Base-by-base conservation (phyloP, 805 yeast species). In the Wickerhamomyces chaumierensis region DNA sequence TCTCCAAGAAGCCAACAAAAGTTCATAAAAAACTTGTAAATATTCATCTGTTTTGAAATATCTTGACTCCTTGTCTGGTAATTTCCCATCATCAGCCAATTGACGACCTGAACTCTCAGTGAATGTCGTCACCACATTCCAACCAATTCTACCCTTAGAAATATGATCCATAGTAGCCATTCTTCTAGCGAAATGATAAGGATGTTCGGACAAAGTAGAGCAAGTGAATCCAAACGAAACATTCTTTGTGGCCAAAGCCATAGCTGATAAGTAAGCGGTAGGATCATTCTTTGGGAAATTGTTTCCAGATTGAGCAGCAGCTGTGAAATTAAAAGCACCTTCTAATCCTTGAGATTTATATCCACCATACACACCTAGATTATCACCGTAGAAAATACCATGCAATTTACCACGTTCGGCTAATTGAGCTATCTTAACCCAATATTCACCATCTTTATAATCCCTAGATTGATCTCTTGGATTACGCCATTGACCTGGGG, bases 41-140 rank as follows among this genome's bases (percentile, higher is more conserved):
- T 61, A 68, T 46, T 68, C 73, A 36, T 67, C 68, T 3, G 73
- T 68, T 41, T 58, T 55, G 19, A 48, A 58, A 43, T 68, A 68
- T 44, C 73, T 59, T 39, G 60, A 57, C 27, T 61, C 66, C 48
- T 67, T 71, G 6, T 60, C 65, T 11, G 68, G 66, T 28, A 60
- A 51, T 14, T 49, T 40, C 36, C 57, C 60, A 11, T 61, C 63
- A 34, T 63, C 65, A 18, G 65, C 47, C 31, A 65, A 47, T 42
- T 66, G 65, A 47, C 66, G 53, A 6, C 72, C 66, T 8, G 73
- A 72, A 45, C 66, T 56, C 39, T 66, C 69, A 33, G 65, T 48
- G 31, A 60, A 55, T 2, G 71, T 61, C 5, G 70, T 62, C 31
- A 68, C 73, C 31, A 68, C 60, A 46, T 68, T 68, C 73, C 73